A percentile compares a stretch with the other conserved stretches of the same genome.
Evolutionary conservation across 140 eudicot genomes (phyloP).

Genomic region (Anethum foeniculum): DNA sequence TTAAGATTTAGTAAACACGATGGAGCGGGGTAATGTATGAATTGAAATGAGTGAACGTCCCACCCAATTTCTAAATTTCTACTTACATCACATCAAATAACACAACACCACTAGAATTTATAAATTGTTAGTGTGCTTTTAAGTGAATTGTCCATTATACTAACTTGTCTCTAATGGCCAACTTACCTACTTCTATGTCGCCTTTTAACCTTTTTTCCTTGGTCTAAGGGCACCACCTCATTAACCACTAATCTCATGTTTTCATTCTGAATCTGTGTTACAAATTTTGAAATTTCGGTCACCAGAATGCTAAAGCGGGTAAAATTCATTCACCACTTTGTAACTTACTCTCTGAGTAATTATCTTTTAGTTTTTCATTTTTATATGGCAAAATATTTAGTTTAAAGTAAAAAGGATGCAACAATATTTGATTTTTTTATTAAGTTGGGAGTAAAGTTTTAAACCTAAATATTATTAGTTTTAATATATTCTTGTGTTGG

Average conservation of each 20-base stretch:
- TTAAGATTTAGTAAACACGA: neutral
- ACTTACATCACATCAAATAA: conserved; percentile 31
- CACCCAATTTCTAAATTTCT: neutral
- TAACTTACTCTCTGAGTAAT: too few relatives aligned
- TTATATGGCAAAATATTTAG: neutral
- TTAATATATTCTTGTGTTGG: neutral
- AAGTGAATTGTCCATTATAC: conserved; percentile 20
- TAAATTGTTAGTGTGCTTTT: conserved; percentile 6
- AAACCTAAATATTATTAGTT: neutral
- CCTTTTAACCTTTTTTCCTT: conserved; percentile 12
- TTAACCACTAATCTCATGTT: conserved; percentile 20
- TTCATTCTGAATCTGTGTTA: neutral
- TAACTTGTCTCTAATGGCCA: conserved; percentile 3
- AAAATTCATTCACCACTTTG: too few relatives aligned
- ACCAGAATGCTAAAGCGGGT: too few relatives aligned
- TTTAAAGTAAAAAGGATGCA: neutral
- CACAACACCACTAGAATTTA: conserved; percentile 18
- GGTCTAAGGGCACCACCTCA: conserved; percentile 21
- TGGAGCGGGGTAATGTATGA: neutral
- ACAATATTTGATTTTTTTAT: too few relatives aligned
- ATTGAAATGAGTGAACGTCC: conserved; percentile 7
- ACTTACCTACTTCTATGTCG: conserved; percentile 22
- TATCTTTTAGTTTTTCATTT: neutral
- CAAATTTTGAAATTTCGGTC: too few relatives aligned
- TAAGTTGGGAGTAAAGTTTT: neutral